phyloP scores from a whole-genome alignment of 2,329 filamentous ascomycete genomes.

The Phaeoacremonium minimum region DNA sequence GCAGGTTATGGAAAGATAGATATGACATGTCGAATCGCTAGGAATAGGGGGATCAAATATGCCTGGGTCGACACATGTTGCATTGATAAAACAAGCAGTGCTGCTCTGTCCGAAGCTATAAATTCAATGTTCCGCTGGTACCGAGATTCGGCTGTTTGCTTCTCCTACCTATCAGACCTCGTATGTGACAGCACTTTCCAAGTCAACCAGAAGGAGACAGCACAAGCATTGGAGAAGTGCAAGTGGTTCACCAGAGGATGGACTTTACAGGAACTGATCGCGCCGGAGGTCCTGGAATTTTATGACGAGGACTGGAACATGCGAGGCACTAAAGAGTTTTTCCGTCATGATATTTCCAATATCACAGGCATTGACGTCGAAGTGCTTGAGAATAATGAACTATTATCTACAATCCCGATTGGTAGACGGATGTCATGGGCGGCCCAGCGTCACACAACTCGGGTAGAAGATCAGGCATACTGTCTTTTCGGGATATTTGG shows the following conservation, averaged over 20 bases:
- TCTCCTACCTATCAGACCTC: too few species aligned
- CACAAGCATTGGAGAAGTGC: slow-evolving; percentile 5
- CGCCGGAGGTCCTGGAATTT: slow-evolving; percentile 8
- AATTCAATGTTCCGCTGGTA: too few species aligned
- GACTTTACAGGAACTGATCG: slow-evolving; percentile 12
- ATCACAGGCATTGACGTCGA: slow-evolving; percentile 9
- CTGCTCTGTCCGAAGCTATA: too few species aligned
- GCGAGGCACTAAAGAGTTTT: slow-evolving; percentile 5
- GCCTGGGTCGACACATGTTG: slow-evolving; percentile 1
- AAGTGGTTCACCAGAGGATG: slow-evolving; percentile 11
- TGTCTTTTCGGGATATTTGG: slow-evolving; percentile 16
- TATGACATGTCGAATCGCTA: neutral
- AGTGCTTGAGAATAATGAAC: slow-evolving; percentile 5
- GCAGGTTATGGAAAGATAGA: neutral
- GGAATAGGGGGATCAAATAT: slow-evolving; percentile 1
- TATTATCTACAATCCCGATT: slow-evolving; percentile 9
- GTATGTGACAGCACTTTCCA: too few species aligned
- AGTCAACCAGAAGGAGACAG: slow-evolving; percentile 3
- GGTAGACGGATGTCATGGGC: slow-evolving; percentile 21
- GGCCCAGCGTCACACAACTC: slow-evolving; percentile 12
- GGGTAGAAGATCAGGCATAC: slow-evolving; percentile 17
- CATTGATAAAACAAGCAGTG: slow-evolving; percentile 2
- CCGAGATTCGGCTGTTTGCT: too few species aligned
- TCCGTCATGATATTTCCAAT: slow-evolving; percentile 4
- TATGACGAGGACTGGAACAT: slow-evolving; percentile 10